Conservation (phyloP, 257 asterid genomes). For the Solanum tacnaense region DNA sequence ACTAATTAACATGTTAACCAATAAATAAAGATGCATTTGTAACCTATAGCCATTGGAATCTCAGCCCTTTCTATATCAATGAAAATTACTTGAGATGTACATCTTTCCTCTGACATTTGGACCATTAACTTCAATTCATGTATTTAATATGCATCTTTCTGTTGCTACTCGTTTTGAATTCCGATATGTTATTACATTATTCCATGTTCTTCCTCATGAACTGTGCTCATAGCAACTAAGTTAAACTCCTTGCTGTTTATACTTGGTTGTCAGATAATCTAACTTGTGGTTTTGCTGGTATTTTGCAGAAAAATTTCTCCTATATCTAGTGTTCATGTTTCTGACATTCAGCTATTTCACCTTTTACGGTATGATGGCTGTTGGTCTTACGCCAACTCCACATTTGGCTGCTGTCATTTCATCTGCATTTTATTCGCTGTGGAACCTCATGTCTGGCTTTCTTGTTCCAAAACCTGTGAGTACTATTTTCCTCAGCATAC, state of each 20-base stretch:
- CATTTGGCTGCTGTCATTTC: slow-evolving; percentile 43
- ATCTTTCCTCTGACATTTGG: neutral
- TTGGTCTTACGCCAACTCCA: slow-evolving; percentile 54
- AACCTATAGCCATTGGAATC: neutral
- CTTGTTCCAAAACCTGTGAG: slow-evolving; percentile 55
- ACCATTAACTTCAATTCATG: neutral
- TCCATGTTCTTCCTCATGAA: neutral
- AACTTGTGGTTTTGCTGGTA: neutral
- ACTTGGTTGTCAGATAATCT: neutral
- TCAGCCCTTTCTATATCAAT: neutral
- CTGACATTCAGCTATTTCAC: slow-evolving; percentile 49
- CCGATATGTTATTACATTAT: neutral
- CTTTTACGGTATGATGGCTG: slow-evolving; percentile 64
- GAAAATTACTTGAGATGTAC: neutral
- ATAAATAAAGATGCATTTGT: neutral
- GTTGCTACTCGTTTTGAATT: neutral
- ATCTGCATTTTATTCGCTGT: slow-evolving; percentile 46
- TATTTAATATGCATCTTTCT: neutral
- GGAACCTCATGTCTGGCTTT: slow-evolving; percentile 65
- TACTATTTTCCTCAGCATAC: neutral
- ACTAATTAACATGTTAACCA: neutral
- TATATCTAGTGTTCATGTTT: slow-evolving; percentile 43
- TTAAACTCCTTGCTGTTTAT: neutral
- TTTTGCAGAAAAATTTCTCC: slow-evolving; percentile 34
- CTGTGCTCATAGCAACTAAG: neutral